These are phyloP conservation scores for Vitis vinifera DNA, from an alignment of 164 flowering plant genomes.

Conservation along the genomic window ASM3070453v1 NC_081820.1:19677001-19677500, in stretches of 20 bases:
- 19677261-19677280: constrained; percentile 89
- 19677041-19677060: constrained; percentile 64
- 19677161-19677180: no score
- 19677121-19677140: constrained; percentile 72
- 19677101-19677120: constrained; percentile 99
- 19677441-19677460: no score
- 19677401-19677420: no score
- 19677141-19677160: no score
- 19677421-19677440: no score
- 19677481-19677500: no score
- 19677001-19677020: neutral
- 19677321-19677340: constrained; percentile 93
- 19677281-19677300: constrained; percentile 90
- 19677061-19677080: constrained; percentile 78
- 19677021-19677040: neutral
- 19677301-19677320: constrained; percentile 96
- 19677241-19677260: constrained; percentile 59
- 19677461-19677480: no score
- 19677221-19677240: neutral
- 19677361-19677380: constrained; percentile 90
- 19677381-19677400: constrained; percentile 1
- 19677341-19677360: constrained; percentile 93
- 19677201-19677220: neutral
- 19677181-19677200: no score
- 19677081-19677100: constrained; percentile 94